Percentiles rank a stretch among this genome's conserved stretches.
phyloP scores from a whole-genome alignment of 176 grass and related monocot species.

The Lolium perenne region DNA sequence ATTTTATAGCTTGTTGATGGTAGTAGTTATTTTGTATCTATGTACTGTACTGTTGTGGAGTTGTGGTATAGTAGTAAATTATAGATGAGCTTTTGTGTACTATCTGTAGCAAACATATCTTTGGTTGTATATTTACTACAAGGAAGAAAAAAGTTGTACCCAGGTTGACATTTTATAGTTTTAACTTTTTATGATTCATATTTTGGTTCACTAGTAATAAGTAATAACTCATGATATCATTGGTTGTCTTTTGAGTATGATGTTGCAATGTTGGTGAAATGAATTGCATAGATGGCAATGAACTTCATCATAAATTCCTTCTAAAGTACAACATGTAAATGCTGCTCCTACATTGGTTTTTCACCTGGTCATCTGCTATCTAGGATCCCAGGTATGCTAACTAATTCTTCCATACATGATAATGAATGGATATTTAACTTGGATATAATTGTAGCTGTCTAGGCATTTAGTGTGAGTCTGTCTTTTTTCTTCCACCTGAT shows the following conservation, averaged over 20 bases:
- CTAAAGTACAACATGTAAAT: neutral
- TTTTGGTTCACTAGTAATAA: neutral
- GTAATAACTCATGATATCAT: neutral
- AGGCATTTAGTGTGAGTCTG: conserved; percentile 18
- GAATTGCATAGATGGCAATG: neutral
- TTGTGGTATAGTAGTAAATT: conserved; percentile 24
- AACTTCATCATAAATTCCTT: conserved; percentile 20
- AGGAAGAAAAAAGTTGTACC: neutral
- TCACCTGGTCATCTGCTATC: neutral
- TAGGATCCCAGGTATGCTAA: neutral
- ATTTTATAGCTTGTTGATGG: conserved; percentile 46
- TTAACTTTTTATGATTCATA: neutral
- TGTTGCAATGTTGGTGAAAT: neutral
- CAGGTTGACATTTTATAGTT: conserved; percentile 24
- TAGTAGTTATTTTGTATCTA: conserved; percentile 39
- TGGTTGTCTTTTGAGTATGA: neutral
- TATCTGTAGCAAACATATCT: conserved; percentile 42
- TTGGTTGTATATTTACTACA: conserved; percentile 38
- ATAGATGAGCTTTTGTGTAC: conserved; percentile 44
- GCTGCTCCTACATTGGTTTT: neutral
- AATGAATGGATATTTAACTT: conserved; percentile 6
- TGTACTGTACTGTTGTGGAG: conserved; percentile 32
- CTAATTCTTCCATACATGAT: neutral
- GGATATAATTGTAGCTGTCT: conserved; percentile 2
- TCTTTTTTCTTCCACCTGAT: conserved; percentile 1